Conservation (phyloP, 305 asterid species). For the Monarda citriodora region DNA sequence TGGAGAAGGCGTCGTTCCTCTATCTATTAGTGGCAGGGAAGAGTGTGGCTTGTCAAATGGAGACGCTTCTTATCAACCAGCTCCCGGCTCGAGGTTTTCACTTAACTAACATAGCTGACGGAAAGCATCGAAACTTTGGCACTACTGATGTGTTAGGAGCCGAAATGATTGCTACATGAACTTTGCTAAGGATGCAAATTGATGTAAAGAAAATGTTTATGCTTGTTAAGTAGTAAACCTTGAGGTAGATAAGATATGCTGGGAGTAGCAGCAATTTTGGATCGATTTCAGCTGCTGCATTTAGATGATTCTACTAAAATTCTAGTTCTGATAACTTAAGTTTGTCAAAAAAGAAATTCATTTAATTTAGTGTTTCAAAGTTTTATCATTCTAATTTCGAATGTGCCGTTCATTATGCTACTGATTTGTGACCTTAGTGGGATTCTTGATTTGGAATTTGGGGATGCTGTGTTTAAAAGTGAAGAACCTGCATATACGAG, state of each 20-base stretch:
- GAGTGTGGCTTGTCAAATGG: conserved; percentile 92
- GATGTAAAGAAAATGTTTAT: conserved; percentile 20
- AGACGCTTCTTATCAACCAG: conserved; percentile 94
- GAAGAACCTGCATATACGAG: no score
- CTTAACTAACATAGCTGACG: conserved; percentile 81
- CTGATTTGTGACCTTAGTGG: no score
- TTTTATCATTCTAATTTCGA: no score
- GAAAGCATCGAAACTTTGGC: conserved; percentile 94
- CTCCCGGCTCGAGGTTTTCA: conserved; percentile 74
- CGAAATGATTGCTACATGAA: conserved; percentile 41
- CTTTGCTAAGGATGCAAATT: conserved; percentile 6
- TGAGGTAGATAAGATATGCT: conserved; percentile 14
- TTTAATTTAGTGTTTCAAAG: no score
- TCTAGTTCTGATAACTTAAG: not conserved
- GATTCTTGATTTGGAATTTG: no score
- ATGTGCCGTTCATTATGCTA: no score
- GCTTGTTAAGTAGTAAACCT: not conserved
- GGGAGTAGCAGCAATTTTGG: conserved; percentile 53
- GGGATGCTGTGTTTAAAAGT: no score
- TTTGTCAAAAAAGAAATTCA: no score
- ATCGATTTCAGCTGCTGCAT: conserved; percentile 36
- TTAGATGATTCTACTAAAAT: not conserved
- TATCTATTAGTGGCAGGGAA: conserved; percentile 85
- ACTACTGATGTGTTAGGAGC: conserved; percentile 49
- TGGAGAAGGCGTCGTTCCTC: conserved; percentile 68